Evolutionary conservation across 2,329 filamentous ascomycete genomes (phyloP).

Genomic region (Curvularia hawaiiensis): DNA sequence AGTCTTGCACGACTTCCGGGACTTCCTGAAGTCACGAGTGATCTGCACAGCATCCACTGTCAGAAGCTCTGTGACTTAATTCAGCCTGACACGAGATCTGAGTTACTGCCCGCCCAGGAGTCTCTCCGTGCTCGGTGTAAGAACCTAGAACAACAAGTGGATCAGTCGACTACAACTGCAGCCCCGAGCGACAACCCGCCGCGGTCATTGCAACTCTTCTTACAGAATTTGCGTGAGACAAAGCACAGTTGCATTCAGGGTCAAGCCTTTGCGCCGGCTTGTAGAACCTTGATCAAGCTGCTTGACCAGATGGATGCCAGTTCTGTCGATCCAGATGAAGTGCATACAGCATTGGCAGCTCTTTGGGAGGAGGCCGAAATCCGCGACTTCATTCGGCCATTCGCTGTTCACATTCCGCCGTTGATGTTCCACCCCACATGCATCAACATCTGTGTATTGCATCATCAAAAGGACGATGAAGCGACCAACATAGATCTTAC

Average conservation of each 20-base stretch:
- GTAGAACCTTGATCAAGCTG: conserved; percentile 25
- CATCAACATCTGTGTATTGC: conserved; percentile 25
- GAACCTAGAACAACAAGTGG: conserved; percentile 9
- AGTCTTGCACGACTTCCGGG: conserved; percentile 46
- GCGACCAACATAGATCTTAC: conserved; percentile 11
- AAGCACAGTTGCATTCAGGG: conserved; percentile 41
- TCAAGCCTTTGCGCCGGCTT: conserved; percentile 34
- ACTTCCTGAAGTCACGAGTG: conserved; percentile 51
- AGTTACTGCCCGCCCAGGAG: conserved; percentile 27
- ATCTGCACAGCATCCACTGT: conserved; percentile 44
- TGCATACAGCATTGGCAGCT: conserved; percentile 36
- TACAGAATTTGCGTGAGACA: conserved; percentile 30
- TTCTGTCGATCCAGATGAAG: conserved; percentile 16
- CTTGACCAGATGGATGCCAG: conserved; percentile 23
- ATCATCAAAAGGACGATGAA: neutral
- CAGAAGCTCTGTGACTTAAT: conserved; percentile 31
- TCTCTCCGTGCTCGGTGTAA: conserved; percentile 18
- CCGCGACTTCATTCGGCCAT: conserved; percentile 52
- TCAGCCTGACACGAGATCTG: neutral
- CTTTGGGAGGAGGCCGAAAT: conserved; percentile 57
- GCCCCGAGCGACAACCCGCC: neutral
- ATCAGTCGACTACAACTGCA: neutral
- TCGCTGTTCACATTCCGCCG: conserved; percentile 45
- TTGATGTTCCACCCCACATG: conserved; percentile 46
- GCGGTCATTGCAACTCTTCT: conserved; percentile 29